These are phyloP conservation scores for Umbelopsis sp. DNA, from an alignment of 192 early-diverging fungal genomes.

Conservation along the genomic window DNA sequence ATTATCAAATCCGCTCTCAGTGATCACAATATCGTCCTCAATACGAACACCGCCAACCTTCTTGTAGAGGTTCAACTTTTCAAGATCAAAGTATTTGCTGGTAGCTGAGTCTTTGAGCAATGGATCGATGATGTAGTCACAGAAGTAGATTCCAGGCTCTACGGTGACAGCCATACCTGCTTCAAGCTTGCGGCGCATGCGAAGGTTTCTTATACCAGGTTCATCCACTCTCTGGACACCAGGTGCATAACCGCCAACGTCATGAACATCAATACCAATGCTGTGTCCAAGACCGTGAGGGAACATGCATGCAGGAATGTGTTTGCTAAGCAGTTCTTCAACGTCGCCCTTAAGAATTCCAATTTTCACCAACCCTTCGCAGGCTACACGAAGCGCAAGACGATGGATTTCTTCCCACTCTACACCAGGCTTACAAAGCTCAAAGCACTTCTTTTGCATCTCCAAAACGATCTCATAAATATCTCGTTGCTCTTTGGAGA, in stretches of 20 bases:
- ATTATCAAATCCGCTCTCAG: conserved; percentile 75
- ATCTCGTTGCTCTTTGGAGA: conserved; percentile 65
- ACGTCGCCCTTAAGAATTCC: conserved; percentile 77
- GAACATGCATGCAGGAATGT: conserved; percentile 81
- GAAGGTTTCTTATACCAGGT: conserved; percentile 75
- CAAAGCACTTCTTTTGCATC: conserved; percentile 77
- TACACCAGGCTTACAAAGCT: conserved; percentile 65
- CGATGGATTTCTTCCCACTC: conserved; percentile 87
- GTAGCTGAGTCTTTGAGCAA: conserved; percentile 60
- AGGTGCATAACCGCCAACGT: conserved; percentile 84
- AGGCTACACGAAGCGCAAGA: conserved; percentile 64
- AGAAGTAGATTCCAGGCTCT: conserved; percentile 95
- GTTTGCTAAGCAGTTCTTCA: conserved; percentile 60
- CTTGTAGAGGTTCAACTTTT: conserved; percentile 66
- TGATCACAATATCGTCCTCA: conserved; percentile 88
- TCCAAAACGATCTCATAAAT: conserved; percentile 85
- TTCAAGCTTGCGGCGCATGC: conserved; percentile 73
- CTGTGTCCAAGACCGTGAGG: conserved; percentile 92
- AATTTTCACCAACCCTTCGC: conserved; percentile 66
- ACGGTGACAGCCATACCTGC: conserved; percentile 89
- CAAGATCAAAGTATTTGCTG: conserved; percentile 67
- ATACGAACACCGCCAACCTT: conserved; percentile 92
- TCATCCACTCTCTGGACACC: conserved; percentile 72
- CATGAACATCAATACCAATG: conserved; percentile 91
- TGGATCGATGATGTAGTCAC: conserved; percentile 72